phyloP scores from a whole-genome alignment of 345 rosid species.

The Microthlaspi erraticum region DNA sequence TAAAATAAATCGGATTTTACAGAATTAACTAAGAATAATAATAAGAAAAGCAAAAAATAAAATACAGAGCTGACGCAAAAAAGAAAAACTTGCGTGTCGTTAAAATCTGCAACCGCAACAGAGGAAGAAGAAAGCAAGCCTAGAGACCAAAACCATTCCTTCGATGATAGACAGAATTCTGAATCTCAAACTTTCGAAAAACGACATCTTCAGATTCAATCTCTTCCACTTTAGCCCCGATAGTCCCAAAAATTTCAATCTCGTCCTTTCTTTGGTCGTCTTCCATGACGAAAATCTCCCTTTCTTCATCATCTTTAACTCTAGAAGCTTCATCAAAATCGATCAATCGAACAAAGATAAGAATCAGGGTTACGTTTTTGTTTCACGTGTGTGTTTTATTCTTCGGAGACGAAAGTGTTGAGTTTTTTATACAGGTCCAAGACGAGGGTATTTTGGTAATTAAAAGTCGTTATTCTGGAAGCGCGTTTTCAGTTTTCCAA shows the following conservation, averaged over 20 bases:
- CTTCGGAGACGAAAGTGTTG: not conserved
- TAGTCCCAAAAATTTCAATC: constrained; percentile 36
- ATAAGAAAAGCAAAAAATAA: not conserved
- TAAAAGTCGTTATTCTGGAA: not conserved
- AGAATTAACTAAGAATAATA: not conserved
- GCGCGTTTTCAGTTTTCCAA: constrained; percentile 26
- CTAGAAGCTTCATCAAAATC: not conserved
- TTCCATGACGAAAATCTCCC: constrained; percentile 19
- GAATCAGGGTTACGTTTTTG: constrained; percentile 24
- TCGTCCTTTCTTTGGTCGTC: constrained; percentile 42
- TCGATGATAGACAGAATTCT: constrained; percentile 38
- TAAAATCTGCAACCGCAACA: constrained; percentile 40
- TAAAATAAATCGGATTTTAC: constrained; percentile 2
- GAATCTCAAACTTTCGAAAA: constrained; percentile 27
- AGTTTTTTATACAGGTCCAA: not conserved
- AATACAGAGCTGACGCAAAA: constrained; percentile 8
- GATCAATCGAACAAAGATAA: not conserved
- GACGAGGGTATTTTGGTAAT: constrained; percentile 19
- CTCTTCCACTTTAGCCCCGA: constrained; percentile 37
- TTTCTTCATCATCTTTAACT: constrained; percentile 15
- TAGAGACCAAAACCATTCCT: constrained; percentile 40
- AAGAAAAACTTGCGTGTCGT: not conserved
- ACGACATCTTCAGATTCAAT: constrained; percentile 43
- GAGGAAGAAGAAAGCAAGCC: constrained; percentile 40
- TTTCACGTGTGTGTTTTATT: not conserved